These are phyloP conservation scores for Eucalyptus pauciflora DNA, from an alignment of 345 rosid species.

Conservation along the genomic window DNA sequence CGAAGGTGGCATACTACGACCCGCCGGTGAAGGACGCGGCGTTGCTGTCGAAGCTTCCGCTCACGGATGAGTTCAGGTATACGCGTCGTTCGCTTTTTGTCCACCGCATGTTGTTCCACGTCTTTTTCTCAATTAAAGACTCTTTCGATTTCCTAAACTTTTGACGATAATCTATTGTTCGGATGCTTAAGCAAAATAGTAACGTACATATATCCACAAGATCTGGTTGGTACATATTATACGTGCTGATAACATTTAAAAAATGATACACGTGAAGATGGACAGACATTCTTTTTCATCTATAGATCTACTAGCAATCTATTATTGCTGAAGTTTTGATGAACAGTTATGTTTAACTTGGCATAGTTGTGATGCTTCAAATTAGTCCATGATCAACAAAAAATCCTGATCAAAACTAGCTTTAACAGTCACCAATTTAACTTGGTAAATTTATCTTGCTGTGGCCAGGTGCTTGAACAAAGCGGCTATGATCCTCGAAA, in stretches of 20 bases:
- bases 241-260: not conserved
- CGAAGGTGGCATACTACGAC: constrained; percentile 13
- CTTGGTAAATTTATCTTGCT: not conserved
- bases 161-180: not conserved
- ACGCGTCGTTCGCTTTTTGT: not conserved
- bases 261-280: not conserved
- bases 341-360: not conserved
- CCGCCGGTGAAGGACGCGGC: constrained; percentile 33
- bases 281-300: not conserved
- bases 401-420: not conserved
- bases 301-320: not conserved
- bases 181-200: not conserved
- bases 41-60: constrained; percentile 30
- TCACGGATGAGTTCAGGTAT: constrained; percentile 57
- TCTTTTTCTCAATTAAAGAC: not conserved
- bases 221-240: not conserved
- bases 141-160: not conserved
- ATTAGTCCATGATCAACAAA: not conserved
- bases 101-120: not conserved
- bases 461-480: constrained; percentile 49
- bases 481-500: constrained; percentile 33
- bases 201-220: not conserved
- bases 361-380: not conserved
- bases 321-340: not conserved
- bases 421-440: not conserved